A percentile compares a stretch with the other conserved stretches of the same genome.
Evolutionary conservation across 352 stramenopile species (phyloP).

Genomic region (Phytophthora meadii): DNA sequence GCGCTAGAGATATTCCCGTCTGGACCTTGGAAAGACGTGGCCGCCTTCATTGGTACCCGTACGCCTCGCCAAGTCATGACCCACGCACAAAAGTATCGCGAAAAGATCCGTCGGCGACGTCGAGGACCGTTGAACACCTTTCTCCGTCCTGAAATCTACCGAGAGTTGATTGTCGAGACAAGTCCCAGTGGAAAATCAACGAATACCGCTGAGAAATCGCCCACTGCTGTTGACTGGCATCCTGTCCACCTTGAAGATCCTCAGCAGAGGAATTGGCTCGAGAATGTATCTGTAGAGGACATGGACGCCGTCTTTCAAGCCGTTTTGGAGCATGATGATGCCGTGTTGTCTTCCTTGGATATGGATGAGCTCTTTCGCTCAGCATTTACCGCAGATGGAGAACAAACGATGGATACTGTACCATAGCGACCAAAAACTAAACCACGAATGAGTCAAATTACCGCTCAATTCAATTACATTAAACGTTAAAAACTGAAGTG

Average conservation of each 20-base stretch:
- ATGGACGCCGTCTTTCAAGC: background rate
- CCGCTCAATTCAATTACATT: no score
- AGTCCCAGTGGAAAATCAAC: background rate
- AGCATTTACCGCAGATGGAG: background rate
- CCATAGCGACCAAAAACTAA: background rate
- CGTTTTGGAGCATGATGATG: background rate
- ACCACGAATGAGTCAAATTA: no score
- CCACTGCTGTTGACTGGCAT: background rate
- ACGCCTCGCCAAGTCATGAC: constrained; percentile 4
- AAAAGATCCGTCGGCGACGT: constrained; percentile 5
- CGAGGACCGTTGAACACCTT: background rate
- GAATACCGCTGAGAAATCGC: background rate
- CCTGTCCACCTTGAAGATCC: background rate
- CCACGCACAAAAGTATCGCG: constrained; percentile 9
- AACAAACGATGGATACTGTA: background rate
- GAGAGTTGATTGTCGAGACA: background rate
- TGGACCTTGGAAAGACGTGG: constrained; percentile 18
- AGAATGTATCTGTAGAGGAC: background rate
- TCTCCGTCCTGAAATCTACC: background rate
- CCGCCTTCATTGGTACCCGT: constrained; percentile 16
- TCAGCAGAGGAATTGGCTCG: background rate
- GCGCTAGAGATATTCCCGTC: constrained; percentile 16
- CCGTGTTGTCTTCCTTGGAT: background rate
- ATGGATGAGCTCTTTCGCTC: background rate
- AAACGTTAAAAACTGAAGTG: no score